These are phyloP conservation scores for Paramecium pentaurelia DNA, from an alignment of 73 alveolate genomes.

Conservation along the genomic window DNA sequence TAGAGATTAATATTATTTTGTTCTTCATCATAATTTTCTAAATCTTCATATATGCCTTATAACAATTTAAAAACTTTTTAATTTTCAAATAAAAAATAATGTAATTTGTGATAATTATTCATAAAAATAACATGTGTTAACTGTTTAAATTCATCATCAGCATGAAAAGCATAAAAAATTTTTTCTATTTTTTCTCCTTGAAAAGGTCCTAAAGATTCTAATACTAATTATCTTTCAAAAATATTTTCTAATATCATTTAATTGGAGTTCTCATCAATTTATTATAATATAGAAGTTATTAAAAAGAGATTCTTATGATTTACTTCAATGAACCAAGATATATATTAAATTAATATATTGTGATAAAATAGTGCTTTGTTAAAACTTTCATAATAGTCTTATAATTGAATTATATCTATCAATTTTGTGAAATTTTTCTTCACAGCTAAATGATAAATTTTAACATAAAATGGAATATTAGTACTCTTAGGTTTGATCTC, in stretches of 20 bases:
- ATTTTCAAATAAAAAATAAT: not conserved
- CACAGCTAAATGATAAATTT: not conserved
- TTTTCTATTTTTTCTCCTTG: not conserved
- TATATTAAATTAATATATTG: not conserved
- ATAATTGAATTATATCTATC: not conserved
- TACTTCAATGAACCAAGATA: not conserved
- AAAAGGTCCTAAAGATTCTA: not conserved
- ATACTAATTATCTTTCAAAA: not conserved
- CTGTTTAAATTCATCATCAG: not conserved
- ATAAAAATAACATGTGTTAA: not conserved
- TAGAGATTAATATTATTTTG: not conserved
- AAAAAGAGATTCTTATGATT: not conserved
- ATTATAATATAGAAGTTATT: not conserved
- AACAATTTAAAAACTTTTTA: not conserved
- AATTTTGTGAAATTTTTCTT: not conserved
- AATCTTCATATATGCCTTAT: not conserved
- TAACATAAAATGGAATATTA: not conserved
- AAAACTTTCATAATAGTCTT: not conserved
- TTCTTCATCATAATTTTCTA: not conserved
- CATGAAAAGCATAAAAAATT: not conserved
- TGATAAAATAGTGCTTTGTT: not conserved
- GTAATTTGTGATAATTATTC: not conserved
- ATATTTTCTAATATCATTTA: not conserved
- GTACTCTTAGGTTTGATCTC: not conserved
- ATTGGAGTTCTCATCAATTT: not conserved